phyloP scores from a whole-genome alignment of 495 filamentous ascomycete genomes.

The Neurospora sp. region DNA sequence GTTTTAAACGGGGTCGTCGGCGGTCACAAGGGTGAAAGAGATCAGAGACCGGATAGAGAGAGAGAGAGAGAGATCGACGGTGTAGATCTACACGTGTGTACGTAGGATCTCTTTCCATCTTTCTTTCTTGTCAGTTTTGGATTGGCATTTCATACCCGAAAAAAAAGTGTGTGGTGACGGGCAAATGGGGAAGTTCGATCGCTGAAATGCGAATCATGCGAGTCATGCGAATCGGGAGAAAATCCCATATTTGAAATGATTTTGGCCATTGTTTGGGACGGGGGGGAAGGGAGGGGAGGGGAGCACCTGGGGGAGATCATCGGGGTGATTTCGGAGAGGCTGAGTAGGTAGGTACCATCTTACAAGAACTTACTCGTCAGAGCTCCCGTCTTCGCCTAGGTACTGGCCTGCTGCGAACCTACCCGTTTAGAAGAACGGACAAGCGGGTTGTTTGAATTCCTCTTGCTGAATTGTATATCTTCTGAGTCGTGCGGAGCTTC shows the following conservation, averaged over 20 bases:
- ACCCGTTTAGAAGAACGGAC: not conserved
- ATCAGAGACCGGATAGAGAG: not conserved
- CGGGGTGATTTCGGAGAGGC: not conserved
- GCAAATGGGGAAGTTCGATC: not conserved
- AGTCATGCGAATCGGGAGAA: not conserved
- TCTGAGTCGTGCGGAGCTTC: not conserved
- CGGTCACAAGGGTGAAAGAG: not conserved
- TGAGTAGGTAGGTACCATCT: not conserved
- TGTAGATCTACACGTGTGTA: not conserved
- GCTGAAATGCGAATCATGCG: not conserved
- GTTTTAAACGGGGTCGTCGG: too few relatives aligned
- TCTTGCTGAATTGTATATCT: not conserved
- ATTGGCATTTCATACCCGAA: not conserved
- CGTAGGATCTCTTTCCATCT: not conserved
- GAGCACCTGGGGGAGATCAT: not conserved
- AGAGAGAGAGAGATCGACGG: not conserved
- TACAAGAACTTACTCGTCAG: not conserved
- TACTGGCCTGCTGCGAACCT: not conserved
- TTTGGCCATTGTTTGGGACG: not conserved
- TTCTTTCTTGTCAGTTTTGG: not conserved
- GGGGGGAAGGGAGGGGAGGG: not conserved
- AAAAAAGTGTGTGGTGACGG: not conserved
- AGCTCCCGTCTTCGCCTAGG: not conserved
- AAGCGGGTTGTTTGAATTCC: not conserved
- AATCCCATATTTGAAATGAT: not conserved